Conservation (phyloP, 768 basidiomycete species). For the Thelephora ganbajun region DNA sequence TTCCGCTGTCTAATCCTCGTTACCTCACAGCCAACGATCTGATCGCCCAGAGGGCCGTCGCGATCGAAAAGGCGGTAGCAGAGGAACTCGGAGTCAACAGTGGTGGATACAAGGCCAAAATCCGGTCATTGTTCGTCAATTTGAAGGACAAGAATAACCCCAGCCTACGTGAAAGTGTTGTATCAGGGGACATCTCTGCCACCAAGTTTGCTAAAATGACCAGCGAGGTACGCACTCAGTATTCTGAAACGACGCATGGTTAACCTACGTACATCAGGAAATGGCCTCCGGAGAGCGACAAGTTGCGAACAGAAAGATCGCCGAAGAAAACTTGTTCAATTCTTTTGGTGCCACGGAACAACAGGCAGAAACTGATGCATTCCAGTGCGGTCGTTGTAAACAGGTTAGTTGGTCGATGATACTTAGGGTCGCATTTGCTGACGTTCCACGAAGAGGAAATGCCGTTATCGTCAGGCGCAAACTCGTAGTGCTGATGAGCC, state of each 20-base stretch:
- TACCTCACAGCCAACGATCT: slow-evolving; percentile 30
- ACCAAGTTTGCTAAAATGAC: slow-evolving; percentile 68
- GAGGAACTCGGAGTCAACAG: slow-evolving; percentile 28
- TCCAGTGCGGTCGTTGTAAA: slow-evolving; percentile 94
- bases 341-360: slow-evolving; percentile 81
- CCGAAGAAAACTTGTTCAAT: slow-evolving; percentile 79
- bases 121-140: slow-evolving; percentile 83
- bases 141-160: slow-evolving; percentile 95
- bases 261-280: slow-evolving; percentile 37
- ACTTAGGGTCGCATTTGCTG: background rate
- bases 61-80: slow-evolving; percentile 56
- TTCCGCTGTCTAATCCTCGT: slow-evolving; percentile 1
- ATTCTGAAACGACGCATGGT: background rate
- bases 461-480: slow-evolving; percentile 90
- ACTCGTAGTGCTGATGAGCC: slow-evolving; percentile 97
- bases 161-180: slow-evolving; percentile 67
- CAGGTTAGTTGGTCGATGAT: slow-evolving; percentile 56
- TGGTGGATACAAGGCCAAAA: slow-evolving; percentile 55
- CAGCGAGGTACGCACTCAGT: slow-evolving; percentile 41
- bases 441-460: slow-evolving; percentile 43
- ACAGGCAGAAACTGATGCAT: slow-evolving; percentile 92
- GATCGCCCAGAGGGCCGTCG: slow-evolving; percentile 50
- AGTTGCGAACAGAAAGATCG: slow-evolving; percentile 68
- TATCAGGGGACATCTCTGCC: slow-evolving; percentile 63
- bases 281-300: slow-evolving; percentile 93